Evolutionary conservation across 169 alveolate species (phyloP).

Genomic region (Babesia sp.): DNA sequence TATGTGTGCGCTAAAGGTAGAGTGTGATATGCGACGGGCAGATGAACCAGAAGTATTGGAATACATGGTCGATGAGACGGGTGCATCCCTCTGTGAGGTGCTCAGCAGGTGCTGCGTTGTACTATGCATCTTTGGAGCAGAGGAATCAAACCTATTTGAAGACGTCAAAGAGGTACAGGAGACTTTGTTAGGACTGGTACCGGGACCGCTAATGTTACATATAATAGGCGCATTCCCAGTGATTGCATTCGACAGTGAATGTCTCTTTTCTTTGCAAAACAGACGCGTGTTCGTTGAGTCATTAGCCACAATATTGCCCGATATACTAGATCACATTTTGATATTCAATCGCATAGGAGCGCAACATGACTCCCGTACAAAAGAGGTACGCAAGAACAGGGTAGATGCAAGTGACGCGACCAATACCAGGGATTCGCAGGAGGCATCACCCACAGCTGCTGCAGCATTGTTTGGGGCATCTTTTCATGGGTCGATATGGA

Average conservation of each 20-base stretch:
- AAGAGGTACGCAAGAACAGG: not conserved
- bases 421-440: not conserved
- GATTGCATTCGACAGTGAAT: conserved; percentile 41
- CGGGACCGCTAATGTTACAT: conserved; percentile 30
- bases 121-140: conserved; percentile 50
- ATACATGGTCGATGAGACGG: conserved; percentile 31
- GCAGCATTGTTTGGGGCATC: not conserved
- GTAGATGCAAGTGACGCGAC: not conserved
- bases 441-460: not conserved
- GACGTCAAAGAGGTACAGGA: conserved; percentile 33
- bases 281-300: conserved; percentile 22
- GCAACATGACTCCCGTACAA: not conserved
- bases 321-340: conserved; percentile 13
- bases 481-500: not conserved
- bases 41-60: not conserved
- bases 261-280: conserved; percentile 36
- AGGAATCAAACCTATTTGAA: conserved; percentile 41
- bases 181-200: conserved; percentile 34
- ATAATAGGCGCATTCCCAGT: conserved; percentile 36
- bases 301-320: conserved; percentile 24
- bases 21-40: conserved; percentile 19
- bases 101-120: conserved; percentile 21
- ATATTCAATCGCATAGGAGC: conserved; percentile 19
- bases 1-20: conserved; percentile 32
- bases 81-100: conserved; percentile 30